phyloP scores from a whole-genome alignment of 179 eudicot genomes.

The Corrigiola litoralis region DNA sequence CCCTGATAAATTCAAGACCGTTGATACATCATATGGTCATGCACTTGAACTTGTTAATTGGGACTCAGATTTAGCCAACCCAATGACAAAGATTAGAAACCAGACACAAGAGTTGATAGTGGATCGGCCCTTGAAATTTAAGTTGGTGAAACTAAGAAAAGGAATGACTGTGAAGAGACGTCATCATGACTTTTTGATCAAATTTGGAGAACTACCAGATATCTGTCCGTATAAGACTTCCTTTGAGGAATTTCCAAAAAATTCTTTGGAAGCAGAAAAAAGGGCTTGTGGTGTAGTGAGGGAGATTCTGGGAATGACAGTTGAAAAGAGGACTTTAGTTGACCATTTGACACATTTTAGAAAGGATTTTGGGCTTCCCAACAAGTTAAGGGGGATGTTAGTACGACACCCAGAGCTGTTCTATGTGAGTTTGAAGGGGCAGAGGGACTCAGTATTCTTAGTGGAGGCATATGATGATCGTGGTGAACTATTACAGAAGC shows the following conservation, averaged over 20 bases:
- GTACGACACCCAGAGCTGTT: slow-evolving; percentile 91
- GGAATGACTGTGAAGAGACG: slow-evolving; percentile 65
- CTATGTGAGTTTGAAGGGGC: slow-evolving; percentile 80
- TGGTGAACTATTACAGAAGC: slow-evolving; percentile 52
- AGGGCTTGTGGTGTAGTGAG: slow-evolving; percentile 87
- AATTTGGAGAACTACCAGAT: slow-evolving; percentile 60
- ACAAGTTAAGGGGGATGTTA: slow-evolving; percentile 72
- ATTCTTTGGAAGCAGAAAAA: slow-evolving; percentile 69
- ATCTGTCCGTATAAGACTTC: slow-evolving; percentile 68
- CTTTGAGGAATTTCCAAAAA: slow-evolving; percentile 39
- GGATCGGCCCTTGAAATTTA: slow-evolving; percentile 83
- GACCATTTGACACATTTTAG: slow-evolving; percentile 93
- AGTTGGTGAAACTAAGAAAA: slow-evolving; percentile 69
- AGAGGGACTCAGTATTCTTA: slow-evolving; percentile 76
- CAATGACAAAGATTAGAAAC: slow-evolving; percentile 35
- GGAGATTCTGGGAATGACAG: slow-evolving; percentile 77
- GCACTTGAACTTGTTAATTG: slow-evolving; percentile 85
- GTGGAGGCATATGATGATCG: slow-evolving; percentile 76
- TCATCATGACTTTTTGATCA: slow-evolving; percentile 59
- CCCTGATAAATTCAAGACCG: slow-evolving; percentile 67
- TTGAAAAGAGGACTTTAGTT: slow-evolving; percentile 78
- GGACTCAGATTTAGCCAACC: slow-evolving; percentile 49
- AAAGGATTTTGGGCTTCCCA: slow-evolving; percentile 82
- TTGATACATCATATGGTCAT: slow-evolving; percentile 92
- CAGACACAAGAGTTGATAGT: slow-evolving; percentile 49